These are phyloP conservation scores for Crithidia sp. DNA, from an alignment of 208 protist genomes.

Conservation along the genomic window DNA sequence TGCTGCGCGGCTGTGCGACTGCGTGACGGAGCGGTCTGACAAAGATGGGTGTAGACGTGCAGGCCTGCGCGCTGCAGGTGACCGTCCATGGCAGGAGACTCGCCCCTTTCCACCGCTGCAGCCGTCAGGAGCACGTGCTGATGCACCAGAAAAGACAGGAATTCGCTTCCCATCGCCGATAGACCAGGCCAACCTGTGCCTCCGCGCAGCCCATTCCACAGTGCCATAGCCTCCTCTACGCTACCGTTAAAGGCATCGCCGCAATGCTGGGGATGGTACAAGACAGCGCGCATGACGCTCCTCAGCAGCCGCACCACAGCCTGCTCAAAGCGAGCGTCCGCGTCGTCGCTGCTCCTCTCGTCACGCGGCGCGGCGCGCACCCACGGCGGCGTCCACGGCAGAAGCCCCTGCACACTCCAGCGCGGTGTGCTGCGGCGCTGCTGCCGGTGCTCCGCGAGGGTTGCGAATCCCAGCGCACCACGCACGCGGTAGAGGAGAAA, in stretches of 20 bases:
- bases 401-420: slow-evolving; percentile 2
- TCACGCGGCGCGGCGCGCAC: neutral
- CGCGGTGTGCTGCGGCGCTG: slow-evolving; percentile 1
- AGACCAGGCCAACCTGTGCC: slow-evolving; percentile 44
- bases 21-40: slow-evolving; percentile 5
- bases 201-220: slow-evolving; percentile 44
- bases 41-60: slow-evolving; percentile 22
- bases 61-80: slow-evolving; percentile 19
- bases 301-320: slow-evolving; percentile 58
- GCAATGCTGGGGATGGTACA: slow-evolving; percentile 28
- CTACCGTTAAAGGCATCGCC: slow-evolving; percentile 9
- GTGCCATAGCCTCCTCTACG: slow-evolving; percentile 39
- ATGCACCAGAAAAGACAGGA: slow-evolving; percentile 34
- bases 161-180: slow-evolving; percentile 44
- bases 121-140: slow-evolving; percentile 12
- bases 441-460: slow-evolving; percentile 30
- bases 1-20: slow-evolving; percentile 22
- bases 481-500: slow-evolving; percentile 66
- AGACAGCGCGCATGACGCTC: slow-evolving; percentile 50
- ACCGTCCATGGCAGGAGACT: neutral
- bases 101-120: neutral
- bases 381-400: slow-evolving; percentile 10
- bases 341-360: neutral
- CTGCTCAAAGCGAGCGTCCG: slow-evolving; percentile 41
- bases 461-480: slow-evolving; percentile 38